A percentile compares a stretch with the other conserved stretches of the same genome.
Conservation (phyloP, 768 basidiomycete species). For the Lactarius sp. region DNA sequence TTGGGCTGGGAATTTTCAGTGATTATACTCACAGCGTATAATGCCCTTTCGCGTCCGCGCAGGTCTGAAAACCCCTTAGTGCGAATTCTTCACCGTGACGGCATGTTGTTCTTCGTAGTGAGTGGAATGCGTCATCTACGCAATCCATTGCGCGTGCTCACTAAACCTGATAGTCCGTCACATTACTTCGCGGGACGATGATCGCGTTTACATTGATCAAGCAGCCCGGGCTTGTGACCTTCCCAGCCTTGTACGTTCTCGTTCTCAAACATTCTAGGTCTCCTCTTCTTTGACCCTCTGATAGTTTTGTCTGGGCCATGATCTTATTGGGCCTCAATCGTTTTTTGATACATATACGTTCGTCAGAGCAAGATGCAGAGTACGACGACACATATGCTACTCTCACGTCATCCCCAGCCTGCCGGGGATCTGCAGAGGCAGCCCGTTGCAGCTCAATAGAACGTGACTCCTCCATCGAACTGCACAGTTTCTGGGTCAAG, state of each 20-base stretch:
- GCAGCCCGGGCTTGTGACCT: neutral
- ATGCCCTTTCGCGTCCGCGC: slow-evolving; percentile 36
- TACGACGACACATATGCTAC: neutral
- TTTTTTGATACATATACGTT: slow-evolving; percentile 8
- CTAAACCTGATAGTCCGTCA: neutral
- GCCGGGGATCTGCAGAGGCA: too few relatives aligned
- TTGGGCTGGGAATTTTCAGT: slow-evolving; percentile 36
- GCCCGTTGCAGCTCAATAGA: neutral
- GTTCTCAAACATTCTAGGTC: neutral
- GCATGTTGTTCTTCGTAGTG: slow-evolving; percentile 36
- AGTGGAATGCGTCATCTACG: slow-evolving; percentile 6
- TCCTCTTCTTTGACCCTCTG: neutral
- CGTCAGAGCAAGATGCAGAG: neutral
- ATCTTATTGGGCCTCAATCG: neutral
- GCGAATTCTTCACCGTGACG: slow-evolving; percentile 34
- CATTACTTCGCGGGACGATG: neutral
- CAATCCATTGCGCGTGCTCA: neutral
- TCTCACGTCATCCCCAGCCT: too few relatives aligned
- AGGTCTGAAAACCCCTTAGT: slow-evolving; percentile 28
- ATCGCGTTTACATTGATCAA: neutral
- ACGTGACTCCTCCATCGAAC: neutral
- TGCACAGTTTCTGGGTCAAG: neutral
- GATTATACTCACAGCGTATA: slow-evolving; percentile 32
- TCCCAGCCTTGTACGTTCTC: slow-evolving; percentile 10
- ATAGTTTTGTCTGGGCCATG: slow-evolving; percentile 16